Conservation (phyloP, 2,329 filamentous ascomycete species). For the Metarhizium guizhouense region DNA sequence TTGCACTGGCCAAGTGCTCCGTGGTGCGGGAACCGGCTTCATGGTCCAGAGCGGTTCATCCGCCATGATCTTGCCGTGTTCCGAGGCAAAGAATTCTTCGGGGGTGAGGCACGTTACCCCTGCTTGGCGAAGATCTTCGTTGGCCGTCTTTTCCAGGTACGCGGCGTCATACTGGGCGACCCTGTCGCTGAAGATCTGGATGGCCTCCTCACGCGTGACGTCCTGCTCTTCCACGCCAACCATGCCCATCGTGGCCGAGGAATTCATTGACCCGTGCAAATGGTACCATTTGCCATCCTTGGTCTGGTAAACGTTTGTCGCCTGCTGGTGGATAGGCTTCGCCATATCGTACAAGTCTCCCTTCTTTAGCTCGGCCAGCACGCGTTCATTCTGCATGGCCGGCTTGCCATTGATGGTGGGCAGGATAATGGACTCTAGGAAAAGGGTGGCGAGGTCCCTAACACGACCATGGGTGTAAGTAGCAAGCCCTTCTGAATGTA, state of each 20-base stretch:
- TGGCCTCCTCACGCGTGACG: constrained; percentile 18
- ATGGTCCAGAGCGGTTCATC: background rate
- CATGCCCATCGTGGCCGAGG: constrained; percentile 21
- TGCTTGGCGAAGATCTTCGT: constrained; percentile 23
- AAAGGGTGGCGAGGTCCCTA: background rate
- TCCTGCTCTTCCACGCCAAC: constrained; percentile 18
- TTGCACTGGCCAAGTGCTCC: background rate
- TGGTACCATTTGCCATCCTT: constrained; percentile 26
- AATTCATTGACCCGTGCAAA: constrained; percentile 24
- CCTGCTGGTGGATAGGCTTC: constrained; percentile 20
- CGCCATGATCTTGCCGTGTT: constrained; percentile 12
- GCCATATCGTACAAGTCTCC: constrained; percentile 1
- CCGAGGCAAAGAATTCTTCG: constrained; percentile 20
- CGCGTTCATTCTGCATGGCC: background rate
- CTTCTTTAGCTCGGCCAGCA: background rate
- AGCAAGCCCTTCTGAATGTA: background rate
- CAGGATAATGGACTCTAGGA: background rate
- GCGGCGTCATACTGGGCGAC: constrained; percentile 17
- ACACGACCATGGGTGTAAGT: background rate
- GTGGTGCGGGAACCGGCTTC: background rate
- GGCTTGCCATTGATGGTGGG: background rate
- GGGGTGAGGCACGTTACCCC: constrained; percentile 22
- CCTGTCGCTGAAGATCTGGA: constrained; percentile 14
- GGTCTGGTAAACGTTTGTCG: constrained; percentile 25
- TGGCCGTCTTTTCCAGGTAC: constrained; percentile 21